These are phyloP conservation scores for Salvia hispanica DNA, from an alignment of 257 asterid species.

Conservation along the genomic window DNA sequence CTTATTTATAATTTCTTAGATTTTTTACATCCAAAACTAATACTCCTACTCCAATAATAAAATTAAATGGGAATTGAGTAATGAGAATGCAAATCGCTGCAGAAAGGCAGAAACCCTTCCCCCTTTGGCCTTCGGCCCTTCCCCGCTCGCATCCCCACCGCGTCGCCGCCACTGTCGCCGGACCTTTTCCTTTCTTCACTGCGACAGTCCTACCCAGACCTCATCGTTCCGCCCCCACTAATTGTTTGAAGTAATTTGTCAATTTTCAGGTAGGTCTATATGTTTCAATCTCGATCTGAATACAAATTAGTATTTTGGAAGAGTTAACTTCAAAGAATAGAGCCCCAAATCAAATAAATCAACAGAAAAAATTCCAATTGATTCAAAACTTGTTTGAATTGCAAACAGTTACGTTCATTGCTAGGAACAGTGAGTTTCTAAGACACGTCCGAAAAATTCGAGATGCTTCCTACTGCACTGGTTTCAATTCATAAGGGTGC, in stretches of 20 bases:
- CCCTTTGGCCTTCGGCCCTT: slow-evolving; percentile 22
- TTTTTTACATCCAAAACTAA: background rate
- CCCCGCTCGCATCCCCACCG: slow-evolving; percentile 17
- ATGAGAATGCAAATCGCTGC: slow-evolving; percentile 24
- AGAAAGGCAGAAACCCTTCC: slow-evolving; percentile 23
- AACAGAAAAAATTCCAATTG: background rate
- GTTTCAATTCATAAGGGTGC: no score
- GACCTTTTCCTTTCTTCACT: background rate
- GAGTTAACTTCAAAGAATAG: background rate
- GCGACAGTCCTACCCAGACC: background rate
- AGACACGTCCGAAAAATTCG: background rate
- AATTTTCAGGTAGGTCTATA: background rate
- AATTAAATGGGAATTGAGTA: slow-evolving; percentile 13
- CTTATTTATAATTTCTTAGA: background rate
- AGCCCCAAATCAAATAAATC: background rate
- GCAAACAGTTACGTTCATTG: background rate
- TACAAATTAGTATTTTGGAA: background rate
- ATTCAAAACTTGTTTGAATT: background rate
- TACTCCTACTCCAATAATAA: slow-evolving; percentile 11
- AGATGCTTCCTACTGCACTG: no score
- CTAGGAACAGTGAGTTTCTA: background rate
- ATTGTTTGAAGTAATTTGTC: background rate
- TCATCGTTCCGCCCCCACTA: background rate
- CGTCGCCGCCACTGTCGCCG: slow-evolving; percentile 8
- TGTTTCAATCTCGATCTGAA: slow-evolving; percentile 10